Base-by-base conservation (phyloP, 2,329 filamentous ascomycete genomes). In the Coniochaeta prunicola region DNA sequence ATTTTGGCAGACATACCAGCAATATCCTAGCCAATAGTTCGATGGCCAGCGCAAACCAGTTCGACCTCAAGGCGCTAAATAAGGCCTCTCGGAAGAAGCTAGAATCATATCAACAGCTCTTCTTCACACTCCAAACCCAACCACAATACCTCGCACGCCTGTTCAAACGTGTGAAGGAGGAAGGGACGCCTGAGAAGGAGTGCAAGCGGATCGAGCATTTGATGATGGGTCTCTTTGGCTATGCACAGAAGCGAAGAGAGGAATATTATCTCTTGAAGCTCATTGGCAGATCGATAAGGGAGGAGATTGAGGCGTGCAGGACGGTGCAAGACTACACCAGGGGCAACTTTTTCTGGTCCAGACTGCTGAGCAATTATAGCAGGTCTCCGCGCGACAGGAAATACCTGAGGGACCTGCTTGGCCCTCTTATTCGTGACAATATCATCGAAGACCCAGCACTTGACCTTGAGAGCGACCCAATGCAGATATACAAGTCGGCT, bases 201-300 rank as follows among this genome's bases (percentile, higher is more conserved):
- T 89, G 87, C 71, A 96, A 96, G 75, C 86, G 91, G 56, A 89
- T 96, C 58, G 93, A 97, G 72, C 89, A 94, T 62, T 78, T 99
- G 61, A 91, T 96, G 74, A 97, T 99, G 92, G 91, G 92, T 10
- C 80, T 97, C 34, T 99, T 97, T 68, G 96, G 94, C 24, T 96
- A 97, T 69, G 93, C 94, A 1, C 94, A 99, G 72, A 99, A 97
- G 78, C 85, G 92, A 63, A 83, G 94, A 70, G 94, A 99, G 72
- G 94, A 99, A 70, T 99, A 97, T 75, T 96, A 97, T 72, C 80
- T 99, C 5, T 78, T 99, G 61, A 97, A 96, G 74, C 80, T 97
- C 24, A 87, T 99, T 59, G 81, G 88, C 17, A 82, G 89, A 57
- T 92, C 92, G 1, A 87, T 93, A 57, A 86, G 87, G 61, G 92